Percentiles rank a stretch among this genome's conserved stretches.
Conservation (phyloP, 192 early-diverging fungal species). For the Phycomyces blakesleeanus region DNA sequence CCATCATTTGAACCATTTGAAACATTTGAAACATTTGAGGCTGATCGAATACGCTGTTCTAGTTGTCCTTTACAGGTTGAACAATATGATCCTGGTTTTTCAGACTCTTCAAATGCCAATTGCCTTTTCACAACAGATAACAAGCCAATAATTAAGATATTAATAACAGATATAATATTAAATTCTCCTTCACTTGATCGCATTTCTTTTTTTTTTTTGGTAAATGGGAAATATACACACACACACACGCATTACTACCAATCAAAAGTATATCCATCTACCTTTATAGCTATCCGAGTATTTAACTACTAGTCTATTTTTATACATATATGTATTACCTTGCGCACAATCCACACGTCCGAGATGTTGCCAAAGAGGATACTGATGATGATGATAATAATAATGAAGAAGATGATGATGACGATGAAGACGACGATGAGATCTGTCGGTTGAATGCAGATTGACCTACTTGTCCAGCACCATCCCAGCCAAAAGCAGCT, state of each 20-base stretch:
- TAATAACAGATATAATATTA: not conserved
- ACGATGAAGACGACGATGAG: not conserved
- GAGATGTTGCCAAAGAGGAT: too few species aligned
- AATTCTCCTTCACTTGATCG: not conserved
- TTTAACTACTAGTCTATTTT: too few species aligned
- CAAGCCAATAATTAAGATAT: not conserved
- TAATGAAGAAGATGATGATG: slow-evolving; percentile 1
- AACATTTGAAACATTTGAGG: too few species aligned
- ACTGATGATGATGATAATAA: not conserved
- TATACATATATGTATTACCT: too few species aligned
- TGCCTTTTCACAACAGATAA: not conserved
- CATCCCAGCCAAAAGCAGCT: slow-evolving; percentile 26
- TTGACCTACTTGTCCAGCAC: slow-evolving; percentile 11
- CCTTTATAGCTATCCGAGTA: too few species aligned
- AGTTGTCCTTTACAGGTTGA: slow-evolving; percentile 13
- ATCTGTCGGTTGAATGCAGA: slow-evolving; percentile 11
- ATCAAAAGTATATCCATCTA: too few species aligned
- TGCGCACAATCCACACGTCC: slow-evolving; percentile 25
- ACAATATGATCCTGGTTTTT: slow-evolving; percentile 13
- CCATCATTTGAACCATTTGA: too few species aligned
- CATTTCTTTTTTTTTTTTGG: too few species aligned
- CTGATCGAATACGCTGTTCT: not conserved
- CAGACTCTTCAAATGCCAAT: not conserved
- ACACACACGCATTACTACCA: too few species aligned
- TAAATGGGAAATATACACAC: too few species aligned